Evolutionary conservation across 495 filamentous ascomycete genomes (phyloP).

Genomic region (Platismatia glauca): DNA sequence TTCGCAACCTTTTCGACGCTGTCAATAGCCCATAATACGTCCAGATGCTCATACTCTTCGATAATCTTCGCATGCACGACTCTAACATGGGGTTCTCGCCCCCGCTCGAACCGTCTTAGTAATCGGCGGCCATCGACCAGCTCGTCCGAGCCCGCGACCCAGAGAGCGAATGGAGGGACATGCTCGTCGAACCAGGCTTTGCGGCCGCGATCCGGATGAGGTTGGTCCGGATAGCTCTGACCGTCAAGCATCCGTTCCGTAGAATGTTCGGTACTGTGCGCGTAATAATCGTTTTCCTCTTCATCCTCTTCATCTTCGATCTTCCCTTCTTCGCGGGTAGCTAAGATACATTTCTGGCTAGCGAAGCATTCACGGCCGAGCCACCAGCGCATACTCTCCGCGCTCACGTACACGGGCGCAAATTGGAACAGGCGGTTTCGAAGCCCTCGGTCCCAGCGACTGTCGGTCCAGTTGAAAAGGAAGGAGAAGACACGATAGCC

Average conservation of each 20-base stretch:
- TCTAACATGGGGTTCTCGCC: slow-evolving; percentile 71
- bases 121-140: slow-evolving; percentile 77
- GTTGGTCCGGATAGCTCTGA: neutral
- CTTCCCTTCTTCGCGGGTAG: slow-evolving; percentile 58
- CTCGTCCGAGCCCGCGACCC: slow-evolving; percentile 73
- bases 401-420: slow-evolving; percentile 78
- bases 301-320: slow-evolving; percentile 54
- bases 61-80: slow-evolving; percentile 78
- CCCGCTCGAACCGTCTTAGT: slow-evolving; percentile 62
- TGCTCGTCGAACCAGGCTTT: slow-evolving; percentile 74
- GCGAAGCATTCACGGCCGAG: slow-evolving; percentile 86
- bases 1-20: slow-evolving; percentile 71
- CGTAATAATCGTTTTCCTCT: slow-evolving; percentile 25
- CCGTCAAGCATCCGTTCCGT: slow-evolving; percentile 7
- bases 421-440: slow-evolving; percentile 85
- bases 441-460: slow-evolving; percentile 73
- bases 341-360: slow-evolving; percentile 80
- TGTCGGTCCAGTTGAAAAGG: slow-evolving; percentile 83
- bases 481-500: slow-evolving; percentile 88
- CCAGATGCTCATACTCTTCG: slow-evolving; percentile 87
- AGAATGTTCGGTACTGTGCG: slow-evolving; percentile 17
- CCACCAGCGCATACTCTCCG: slow-evolving; percentile 96
- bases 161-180: slow-evolving; percentile 79
- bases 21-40: slow-evolving; percentile 96
- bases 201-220: slow-evolving; percentile 14